phyloP scores from a whole-genome alignment of 2,329 filamentous ascomycete species.

The Apiospora rasikravindrae region DNA sequence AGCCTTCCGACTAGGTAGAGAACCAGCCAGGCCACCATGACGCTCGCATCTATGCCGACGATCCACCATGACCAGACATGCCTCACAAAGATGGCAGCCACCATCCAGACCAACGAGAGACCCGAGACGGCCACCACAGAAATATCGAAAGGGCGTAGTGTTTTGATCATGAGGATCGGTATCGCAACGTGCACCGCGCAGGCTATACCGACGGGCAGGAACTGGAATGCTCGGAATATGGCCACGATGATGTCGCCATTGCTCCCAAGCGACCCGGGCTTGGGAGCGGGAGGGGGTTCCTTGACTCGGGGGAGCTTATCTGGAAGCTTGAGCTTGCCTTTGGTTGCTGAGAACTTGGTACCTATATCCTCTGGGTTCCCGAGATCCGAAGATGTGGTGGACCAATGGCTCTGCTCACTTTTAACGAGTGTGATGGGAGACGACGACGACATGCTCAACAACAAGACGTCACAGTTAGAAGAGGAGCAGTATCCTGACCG shows the following conservation, averaged over 20 bases:
- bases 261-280: conserved; percentile 15
- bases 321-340: conserved; percentile 3
- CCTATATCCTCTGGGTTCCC: background rate
- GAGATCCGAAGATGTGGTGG: conserved; percentile 16
- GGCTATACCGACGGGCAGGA: conserved; percentile 9
- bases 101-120: conserved; percentile 5
- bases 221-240: conserved; percentile 11
- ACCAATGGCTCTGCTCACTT: conserved; percentile 18
- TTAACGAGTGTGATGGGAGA: background rate
- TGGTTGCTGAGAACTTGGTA: background rate
- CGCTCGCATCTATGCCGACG: conserved; percentile 6
- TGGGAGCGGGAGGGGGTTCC: conserved; percentile 1
- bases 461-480: background rate
- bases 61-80: conserved; percentile 20
- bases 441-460: conserved; percentile 15
- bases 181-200: conserved; percentile 14
- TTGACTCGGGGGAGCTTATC: background rate
- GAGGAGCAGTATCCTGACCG: conserved; percentile 18
- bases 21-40: conserved; percentile 15
- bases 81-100: conserved; percentile 13
- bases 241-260: conserved; percentile 20
- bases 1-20: conserved; percentile 6
- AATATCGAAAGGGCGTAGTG: conserved; percentile 17
- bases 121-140: conserved; percentile 16
- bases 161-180: conserved; percentile 7